phyloP scores from a whole-genome alignment of 2,329 filamentous ascomycete genomes.

The Aspergillus clavatus region DNA sequence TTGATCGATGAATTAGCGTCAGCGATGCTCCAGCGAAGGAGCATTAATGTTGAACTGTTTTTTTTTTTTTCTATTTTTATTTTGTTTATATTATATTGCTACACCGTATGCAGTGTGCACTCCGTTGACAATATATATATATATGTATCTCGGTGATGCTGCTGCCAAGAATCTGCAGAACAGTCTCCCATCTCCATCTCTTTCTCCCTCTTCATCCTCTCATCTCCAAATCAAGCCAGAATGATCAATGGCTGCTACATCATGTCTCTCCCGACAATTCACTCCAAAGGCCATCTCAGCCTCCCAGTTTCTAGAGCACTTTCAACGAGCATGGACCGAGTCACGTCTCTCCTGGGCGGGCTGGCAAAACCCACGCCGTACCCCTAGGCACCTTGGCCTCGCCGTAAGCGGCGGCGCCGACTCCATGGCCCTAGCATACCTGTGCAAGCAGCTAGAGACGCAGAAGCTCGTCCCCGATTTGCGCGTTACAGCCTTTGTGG shows the following conservation, averaged over 20 bases:
- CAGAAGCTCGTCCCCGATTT: constrained; percentile 16
- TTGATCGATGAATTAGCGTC: neutral
- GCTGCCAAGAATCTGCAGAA: neutral
- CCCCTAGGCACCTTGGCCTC: constrained; percentile 44
- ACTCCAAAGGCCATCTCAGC: constrained; percentile 19
- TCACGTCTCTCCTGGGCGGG: constrained; percentile 11
- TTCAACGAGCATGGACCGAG: constrained; percentile 28
- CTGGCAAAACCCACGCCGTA: constrained; percentile 4
- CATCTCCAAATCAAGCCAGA: neutral
- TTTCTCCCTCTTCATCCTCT: neutral
- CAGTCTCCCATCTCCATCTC: neutral
- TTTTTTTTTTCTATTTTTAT: no score
- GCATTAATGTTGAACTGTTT: no score
- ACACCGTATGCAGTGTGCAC: no score
- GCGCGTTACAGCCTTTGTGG: constrained; percentile 52
- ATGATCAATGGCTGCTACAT: constrained; percentile 14
- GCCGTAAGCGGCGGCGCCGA: constrained; percentile 91
- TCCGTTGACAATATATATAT: no score
- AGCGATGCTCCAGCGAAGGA: neutral
- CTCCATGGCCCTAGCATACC: constrained; percentile 88
- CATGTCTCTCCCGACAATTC: constrained; percentile 6
- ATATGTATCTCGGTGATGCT: no score
- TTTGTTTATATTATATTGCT: no score
- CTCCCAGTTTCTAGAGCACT: constrained; percentile 26
- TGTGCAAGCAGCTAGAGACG: constrained; percentile 52